These are phyloP conservation scores for Gossypium lobatum DNA, from an alignment of 441 rosid genomes.

Conservation along the genomic window DNA sequence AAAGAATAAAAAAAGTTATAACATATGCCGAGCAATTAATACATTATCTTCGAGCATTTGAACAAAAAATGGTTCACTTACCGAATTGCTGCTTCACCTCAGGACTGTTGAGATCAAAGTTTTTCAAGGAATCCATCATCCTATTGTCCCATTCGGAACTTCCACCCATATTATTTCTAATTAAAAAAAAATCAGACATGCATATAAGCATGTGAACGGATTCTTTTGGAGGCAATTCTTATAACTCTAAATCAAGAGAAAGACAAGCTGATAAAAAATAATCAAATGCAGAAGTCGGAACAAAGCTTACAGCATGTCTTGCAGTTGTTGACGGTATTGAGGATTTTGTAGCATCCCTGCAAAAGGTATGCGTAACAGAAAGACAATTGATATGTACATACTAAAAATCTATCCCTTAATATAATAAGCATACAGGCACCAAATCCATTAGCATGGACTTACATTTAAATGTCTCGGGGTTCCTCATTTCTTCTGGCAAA, in stretches of 20 bases:
- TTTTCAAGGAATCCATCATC: slow-evolving; percentile 78
- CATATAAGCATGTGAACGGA: slow-evolving; percentile 15
- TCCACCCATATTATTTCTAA: slow-evolving; percentile 83
- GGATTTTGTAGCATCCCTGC: slow-evolving; percentile 98
- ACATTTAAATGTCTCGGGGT: slow-evolving; percentile 89
- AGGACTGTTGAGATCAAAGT: slow-evolving; percentile 84
- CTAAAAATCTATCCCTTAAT: background rate
- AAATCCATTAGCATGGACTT: slow-evolving; percentile 25
- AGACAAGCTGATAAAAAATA: background rate
- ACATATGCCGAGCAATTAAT: background rate
- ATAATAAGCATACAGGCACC: background rate
- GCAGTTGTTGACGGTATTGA: slow-evolving; percentile 79
- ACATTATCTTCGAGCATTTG: background rate
- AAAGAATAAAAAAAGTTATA: background rate
- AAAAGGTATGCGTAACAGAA: slow-evolving; percentile 5
- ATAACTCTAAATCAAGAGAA: background rate
- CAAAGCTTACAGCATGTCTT: slow-evolving; percentile 81
- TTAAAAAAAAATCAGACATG: slow-evolving; percentile 7
- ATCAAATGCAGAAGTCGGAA: slow-evolving; percentile 5
- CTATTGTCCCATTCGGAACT: slow-evolving; percentile 76
- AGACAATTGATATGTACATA: background rate
- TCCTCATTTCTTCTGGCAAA: slow-evolving; percentile 97
- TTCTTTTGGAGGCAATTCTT: background rate
- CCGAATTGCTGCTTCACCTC: slow-evolving; percentile 96
- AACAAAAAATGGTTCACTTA: slow-evolving; percentile 27